Conservation (phyloP, 1,139 yeast species). For the Geotrichum armillariae region DNA sequence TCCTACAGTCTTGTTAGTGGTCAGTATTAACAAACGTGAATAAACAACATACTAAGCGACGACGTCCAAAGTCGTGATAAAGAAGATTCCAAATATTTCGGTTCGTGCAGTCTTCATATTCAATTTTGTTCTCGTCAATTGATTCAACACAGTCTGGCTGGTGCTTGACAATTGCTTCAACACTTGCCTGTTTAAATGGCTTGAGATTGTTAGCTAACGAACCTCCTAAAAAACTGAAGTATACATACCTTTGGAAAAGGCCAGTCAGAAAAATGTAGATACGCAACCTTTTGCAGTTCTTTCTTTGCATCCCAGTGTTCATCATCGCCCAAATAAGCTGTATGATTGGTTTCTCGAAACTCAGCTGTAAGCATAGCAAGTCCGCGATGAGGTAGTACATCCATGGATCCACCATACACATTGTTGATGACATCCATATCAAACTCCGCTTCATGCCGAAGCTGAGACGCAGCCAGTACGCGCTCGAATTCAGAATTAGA, state of each 20-base stretch:
- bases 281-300: conserved; percentile 5
- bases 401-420: conserved; percentile 35
- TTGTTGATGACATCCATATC: conserved; percentile 55
- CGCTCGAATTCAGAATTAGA: conserved; percentile 3
- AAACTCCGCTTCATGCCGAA: conserved; percentile 29
- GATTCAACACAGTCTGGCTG: conserved; percentile 17
- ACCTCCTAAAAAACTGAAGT: neutral
- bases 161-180: conserved; percentile 4
- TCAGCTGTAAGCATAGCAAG: conserved; percentile 55
- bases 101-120: conserved; percentile 27
- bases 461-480: conserved; percentile 16
- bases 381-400: conserved; percentile 48
- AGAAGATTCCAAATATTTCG: conserved; percentile 33
- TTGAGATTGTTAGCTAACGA: neutral
- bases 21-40: neutral
- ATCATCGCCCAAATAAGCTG: conserved; percentile 21
- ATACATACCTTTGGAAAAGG: conserved; percentile 25
- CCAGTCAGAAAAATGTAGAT: conserved; percentile 26
- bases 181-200: conserved; percentile 21
- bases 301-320: conserved; percentile 7
- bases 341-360: conserved; percentile 34
- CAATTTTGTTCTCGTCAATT: conserved; percentile 6
- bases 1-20: conserved; percentile 13
- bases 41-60: conserved; percentile 12
- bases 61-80: conserved; percentile 26